phyloP scores from a whole-genome alignment of 257 asterid genomes.

The Eucommia ulmoides region DNA sequence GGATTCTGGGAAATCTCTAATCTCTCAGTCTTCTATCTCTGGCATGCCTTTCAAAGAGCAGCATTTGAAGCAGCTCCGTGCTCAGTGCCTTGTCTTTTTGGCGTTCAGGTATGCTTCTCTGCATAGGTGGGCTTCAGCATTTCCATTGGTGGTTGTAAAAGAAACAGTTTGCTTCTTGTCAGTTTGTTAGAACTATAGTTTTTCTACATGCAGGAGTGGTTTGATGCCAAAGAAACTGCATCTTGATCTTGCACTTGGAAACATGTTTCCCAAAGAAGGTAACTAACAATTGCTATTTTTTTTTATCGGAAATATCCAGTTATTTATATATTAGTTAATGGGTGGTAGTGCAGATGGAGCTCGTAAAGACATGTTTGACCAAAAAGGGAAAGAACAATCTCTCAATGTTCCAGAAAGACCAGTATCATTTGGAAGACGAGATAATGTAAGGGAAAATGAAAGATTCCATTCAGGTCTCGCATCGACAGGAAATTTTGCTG shows the following conservation, averaged over 20 bases:
- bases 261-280: constrained; percentile 74
- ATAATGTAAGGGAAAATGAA: constrained; percentile 29
- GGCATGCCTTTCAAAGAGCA: constrained; percentile 84
- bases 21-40: constrained; percentile 42
- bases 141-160: background rate
- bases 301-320: background rate
- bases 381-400: constrained; percentile 67
- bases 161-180: constrained; percentile 4
- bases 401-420: constrained; percentile 39
- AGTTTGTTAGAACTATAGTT: no score
- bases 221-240: constrained; percentile 88
- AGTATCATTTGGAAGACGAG: constrained; percentile 43
- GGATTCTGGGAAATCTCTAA: constrained; percentile 79
- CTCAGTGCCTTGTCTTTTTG: constrained; percentile 97
- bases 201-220: constrained; percentile 61
- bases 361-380: constrained; percentile 61
- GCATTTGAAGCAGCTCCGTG: constrained; percentile 94
- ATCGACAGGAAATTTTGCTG: constrained; percentile 17
- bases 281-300: constrained; percentile 9
- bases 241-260: constrained; percentile 97
- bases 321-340: constrained; percentile 10
- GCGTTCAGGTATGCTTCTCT: constrained; percentile 91
- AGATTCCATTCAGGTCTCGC: constrained; percentile 17
- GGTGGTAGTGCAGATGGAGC: constrained; percentile 49
- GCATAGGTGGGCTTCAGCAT: background rate